phyloP scores from a whole-genome alignment of 2,329 filamentous ascomycete genomes.

The Periglandula ipomoeae region DNA sequence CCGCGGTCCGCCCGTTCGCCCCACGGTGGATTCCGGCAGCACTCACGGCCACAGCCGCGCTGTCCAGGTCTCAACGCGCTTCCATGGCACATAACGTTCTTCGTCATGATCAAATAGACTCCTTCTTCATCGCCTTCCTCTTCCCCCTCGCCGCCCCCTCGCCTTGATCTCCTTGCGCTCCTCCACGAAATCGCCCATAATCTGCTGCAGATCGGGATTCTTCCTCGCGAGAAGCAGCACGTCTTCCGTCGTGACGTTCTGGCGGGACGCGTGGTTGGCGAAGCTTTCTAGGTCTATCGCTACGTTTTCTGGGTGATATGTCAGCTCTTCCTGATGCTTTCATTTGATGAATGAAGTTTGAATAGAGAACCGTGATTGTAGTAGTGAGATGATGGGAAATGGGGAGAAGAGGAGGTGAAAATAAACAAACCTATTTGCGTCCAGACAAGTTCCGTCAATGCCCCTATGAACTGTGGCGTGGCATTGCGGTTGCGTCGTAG shows the following conservation, averaged over 20 bases:
- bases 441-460: conserved; percentile 80
- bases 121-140: neutral
- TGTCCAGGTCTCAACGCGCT: too few species aligned
- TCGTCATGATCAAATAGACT: neutral
- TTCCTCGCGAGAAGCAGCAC: conserved; percentile 79
- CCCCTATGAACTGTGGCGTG: conserved; percentile 84
- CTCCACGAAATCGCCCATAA: conserved; percentile 64
- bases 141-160: conserved; percentile 25
- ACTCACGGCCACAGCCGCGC: too few species aligned
- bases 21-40: too few species aligned
- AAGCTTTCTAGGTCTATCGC: conserved; percentile 48
- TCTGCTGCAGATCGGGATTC: conserved; percentile 73
- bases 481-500: conserved; percentile 58
- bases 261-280: conserved; percentile 68
- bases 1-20: too few species aligned
- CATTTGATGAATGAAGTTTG: too few species aligned
- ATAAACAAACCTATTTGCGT: conserved; percentile 64
- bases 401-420: neutral
- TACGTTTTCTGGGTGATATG: conserved; percentile 37
- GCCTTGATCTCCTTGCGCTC: conserved; percentile 31
- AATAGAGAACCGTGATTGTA: too few species aligned
- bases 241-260: conserved; percentile 74
- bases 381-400: neutral
- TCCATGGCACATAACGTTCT: too few species aligned
- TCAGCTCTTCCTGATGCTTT: too few species aligned